A percentile compares a stretch with the other conserved stretches of the same genome.
These are phyloP conservation scores for Lactarius evosmus DNA, from an alignment of 768 basidiomycete genomes.

Conservation along the genomic window DNA sequence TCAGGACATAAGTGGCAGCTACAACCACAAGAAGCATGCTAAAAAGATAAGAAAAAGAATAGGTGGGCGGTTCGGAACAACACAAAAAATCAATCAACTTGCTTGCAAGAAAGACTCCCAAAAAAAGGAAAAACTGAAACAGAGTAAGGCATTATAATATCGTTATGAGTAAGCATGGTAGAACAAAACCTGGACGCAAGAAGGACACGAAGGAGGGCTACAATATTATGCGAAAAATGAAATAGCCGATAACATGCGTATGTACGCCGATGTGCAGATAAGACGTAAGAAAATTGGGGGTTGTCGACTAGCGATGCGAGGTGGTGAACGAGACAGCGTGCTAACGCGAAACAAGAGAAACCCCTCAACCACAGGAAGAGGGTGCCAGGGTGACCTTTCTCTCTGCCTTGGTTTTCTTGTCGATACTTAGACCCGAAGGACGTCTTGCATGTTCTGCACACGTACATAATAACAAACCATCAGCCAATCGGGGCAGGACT, in stretches of 20 bases:
- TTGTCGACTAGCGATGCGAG: background rate
- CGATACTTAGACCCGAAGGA: conserved; percentile 6
- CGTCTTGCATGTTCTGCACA: conserved; percentile 19
- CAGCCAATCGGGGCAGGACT: background rate
- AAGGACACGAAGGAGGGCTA: background rate
- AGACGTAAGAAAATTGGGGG: background rate
- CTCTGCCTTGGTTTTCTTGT: background rate
- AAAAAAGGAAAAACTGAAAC: no score
- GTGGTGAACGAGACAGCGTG: no score
- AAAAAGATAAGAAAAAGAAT: no score
- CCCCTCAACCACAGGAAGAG: no score
- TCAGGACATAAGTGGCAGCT: no score
- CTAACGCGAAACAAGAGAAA: background rate
- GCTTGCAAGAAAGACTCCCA: no score
- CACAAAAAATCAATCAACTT: no score
- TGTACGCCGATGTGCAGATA: background rate
- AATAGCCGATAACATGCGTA: background rate
- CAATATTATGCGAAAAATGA: background rate
- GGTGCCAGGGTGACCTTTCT: background rate
- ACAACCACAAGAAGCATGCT: no score
- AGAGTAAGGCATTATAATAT: background rate
- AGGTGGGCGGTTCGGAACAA: no score
- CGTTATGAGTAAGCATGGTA: background rate
- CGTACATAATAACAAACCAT: background rate
- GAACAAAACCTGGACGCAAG: background rate